Conservation (phyloP, 805 yeast species). For the Schwanniomyces vanrijiae region DNA sequence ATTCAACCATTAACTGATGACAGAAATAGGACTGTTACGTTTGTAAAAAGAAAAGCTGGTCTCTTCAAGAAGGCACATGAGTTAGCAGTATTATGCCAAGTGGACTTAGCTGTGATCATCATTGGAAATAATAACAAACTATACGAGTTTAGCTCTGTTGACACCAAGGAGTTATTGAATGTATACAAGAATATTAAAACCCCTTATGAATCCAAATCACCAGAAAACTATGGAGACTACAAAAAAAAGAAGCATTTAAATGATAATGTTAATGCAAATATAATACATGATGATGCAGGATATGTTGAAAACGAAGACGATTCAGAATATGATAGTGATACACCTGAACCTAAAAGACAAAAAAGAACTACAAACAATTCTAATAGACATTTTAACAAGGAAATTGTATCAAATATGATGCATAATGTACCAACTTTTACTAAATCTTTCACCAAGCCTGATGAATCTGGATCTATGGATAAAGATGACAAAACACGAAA, state of each 20-base stretch:
- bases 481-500: neutral
- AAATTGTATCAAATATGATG: slow-evolving; percentile 6
- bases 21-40: slow-evolving; percentile 81
- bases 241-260: slow-evolving; percentile 33
- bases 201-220: slow-evolving; percentile 62
- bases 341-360: slow-evolving; percentile 35
- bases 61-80: slow-evolving; percentile 85
- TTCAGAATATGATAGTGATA: slow-evolving; percentile 34
- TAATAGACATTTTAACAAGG: slow-evolving; percentile 1
- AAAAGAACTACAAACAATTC: slow-evolving; percentile 15
- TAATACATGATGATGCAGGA: slow-evolving; percentile 11
- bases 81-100: slow-evolving; percentile 86
- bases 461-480: slow-evolving; percentile 6
- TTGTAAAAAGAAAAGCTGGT: slow-evolving; percentile 93
- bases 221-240: slow-evolving; percentile 66
- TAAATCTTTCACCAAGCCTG: slow-evolving; percentile 7
- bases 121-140: slow-evolving; percentile 80
- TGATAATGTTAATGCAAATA: slow-evolving; percentile 9
- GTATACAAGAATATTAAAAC: slow-evolving; percentile 19
- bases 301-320: slow-evolving; percentile 20
- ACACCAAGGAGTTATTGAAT: slow-evolving; percentile 39
- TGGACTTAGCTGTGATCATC: slow-evolving; percentile 87
- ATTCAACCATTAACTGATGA: slow-evolving; percentile 90
- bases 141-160: slow-evolving; percentile 79
- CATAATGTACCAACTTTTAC: slow-evolving; percentile 17